phyloP scores from a whole-genome alignment of 257 asterid genomes.

The Nicotiana obtusifolia region DNA sequence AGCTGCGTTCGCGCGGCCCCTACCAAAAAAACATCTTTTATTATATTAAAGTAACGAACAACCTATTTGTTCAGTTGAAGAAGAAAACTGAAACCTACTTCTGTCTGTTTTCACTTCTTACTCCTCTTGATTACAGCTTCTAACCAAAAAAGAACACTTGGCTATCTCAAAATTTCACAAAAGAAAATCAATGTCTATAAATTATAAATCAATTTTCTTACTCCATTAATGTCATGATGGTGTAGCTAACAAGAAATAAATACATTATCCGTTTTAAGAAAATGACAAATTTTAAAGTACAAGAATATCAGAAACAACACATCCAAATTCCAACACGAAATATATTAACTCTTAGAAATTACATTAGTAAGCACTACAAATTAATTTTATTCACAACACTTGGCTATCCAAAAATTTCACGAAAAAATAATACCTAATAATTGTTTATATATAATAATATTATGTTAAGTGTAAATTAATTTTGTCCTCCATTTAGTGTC shows the following conservation, averaged over 20 bases:
- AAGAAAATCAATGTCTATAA: too few species aligned
- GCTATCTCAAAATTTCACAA: background rate
- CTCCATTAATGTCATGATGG: background rate
- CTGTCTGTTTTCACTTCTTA: background rate
- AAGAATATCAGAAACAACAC: background rate
- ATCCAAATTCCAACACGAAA: background rate
- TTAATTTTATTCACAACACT: too few species aligned
- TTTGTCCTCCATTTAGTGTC: too few species aligned
- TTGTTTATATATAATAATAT: too few species aligned
- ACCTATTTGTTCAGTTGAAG: background rate
- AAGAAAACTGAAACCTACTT: conserved; percentile 8
- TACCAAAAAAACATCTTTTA: background rate
- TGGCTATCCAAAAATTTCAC: too few species aligned
- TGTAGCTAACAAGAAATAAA: background rate
- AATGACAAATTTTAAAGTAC: background rate
- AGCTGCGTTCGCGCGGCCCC: too few species aligned
- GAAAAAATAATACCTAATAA: too few species aligned
- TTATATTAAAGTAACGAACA: conserved; percentile 3
- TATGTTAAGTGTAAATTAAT: too few species aligned
- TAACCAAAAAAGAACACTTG: background rate
- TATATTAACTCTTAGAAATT: background rate
- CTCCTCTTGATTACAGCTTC: background rate
- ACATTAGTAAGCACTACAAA: background rate
- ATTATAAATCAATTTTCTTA: background rate
- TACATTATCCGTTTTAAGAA: background rate